These are phyloP conservation scores for Coniosporium tulheliwenetii DNA, from an alignment of 2,329 filamentous ascomycete genomes.

Conservation along the genomic window DNA sequence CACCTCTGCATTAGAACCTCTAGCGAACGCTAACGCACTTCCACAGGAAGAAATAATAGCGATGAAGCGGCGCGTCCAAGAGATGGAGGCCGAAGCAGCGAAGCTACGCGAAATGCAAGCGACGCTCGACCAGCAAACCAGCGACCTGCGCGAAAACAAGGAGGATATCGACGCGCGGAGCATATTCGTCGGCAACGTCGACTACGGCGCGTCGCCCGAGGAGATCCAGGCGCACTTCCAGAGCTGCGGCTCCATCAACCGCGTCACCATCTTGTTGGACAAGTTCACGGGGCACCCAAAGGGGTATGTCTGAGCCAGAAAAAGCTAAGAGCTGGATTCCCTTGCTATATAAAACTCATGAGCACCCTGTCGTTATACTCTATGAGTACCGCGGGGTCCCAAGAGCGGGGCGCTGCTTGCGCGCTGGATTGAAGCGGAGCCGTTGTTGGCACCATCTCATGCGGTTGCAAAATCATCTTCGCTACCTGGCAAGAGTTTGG, in stretches of 20 bases:
- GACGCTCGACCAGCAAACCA: conserved; percentile 64
- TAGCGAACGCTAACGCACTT: neutral
- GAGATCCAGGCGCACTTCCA: conserved; percentile 98
- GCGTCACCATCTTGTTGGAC: conserved; percentile 91
- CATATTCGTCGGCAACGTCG: conserved; percentile 97
- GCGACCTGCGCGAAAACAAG: conserved; percentile 77
- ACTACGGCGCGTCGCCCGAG: conserved; percentile 92
- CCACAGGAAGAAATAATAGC: conserved; percentile 26
- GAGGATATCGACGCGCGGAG: conserved; percentile 90
- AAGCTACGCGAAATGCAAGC: conserved; percentile 41
- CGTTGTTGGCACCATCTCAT: conserved; percentile 2
- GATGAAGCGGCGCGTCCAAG: conserved; percentile 37
- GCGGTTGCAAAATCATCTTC: conserved; percentile 15
- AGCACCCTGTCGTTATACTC: no score
- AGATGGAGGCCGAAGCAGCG: conserved; percentile 42
- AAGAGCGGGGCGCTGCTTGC: no score
- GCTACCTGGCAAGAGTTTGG: conserved; percentile 42
- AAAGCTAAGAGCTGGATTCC: conserved; percentile 19
- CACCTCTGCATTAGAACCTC: neutral
- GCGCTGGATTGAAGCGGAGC: neutral
- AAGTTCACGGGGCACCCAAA: conserved; percentile 99
- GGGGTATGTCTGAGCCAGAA: conserved; percentile 48
- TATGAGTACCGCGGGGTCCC: no score
- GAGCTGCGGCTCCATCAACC: conserved; percentile 92
- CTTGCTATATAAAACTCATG: conserved; percentile 5